Percentiles rank a stretch among this genome's conserved stretches.
Evolutionary conservation across 768 basidiomycete species (phyloP).

Genomic region (Vararia minispora): DNA sequence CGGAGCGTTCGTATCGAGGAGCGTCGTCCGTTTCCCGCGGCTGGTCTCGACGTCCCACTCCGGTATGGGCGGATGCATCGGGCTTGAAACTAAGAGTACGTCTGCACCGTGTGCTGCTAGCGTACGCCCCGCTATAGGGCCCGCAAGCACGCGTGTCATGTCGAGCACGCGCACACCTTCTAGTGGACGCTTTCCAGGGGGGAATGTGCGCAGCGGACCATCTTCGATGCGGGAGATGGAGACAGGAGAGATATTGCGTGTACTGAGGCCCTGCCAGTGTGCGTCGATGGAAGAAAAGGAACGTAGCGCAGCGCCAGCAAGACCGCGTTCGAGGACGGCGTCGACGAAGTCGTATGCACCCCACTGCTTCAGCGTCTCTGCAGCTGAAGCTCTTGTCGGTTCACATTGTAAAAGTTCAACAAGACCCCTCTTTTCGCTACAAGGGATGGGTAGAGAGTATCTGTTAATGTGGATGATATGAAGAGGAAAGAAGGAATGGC

Average conservation of each 20-base stretch:
- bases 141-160: slow-evolving; percentile 47
- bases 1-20: slow-evolving; percentile 35
- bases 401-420: slow-evolving; percentile 12
- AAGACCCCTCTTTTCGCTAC: slow-evolving; percentile 12
- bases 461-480: too few relatives aligned
- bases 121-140: slow-evolving; percentile 43
- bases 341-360: slow-evolving; percentile 10
- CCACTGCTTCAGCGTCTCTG: slow-evolving; percentile 7
- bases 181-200: slow-evolving; percentile 24
- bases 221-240: slow-evolving; percentile 33
- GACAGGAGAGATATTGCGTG: slow-evolving; percentile 31
- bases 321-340: slow-evolving; percentile 6
- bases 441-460: too few relatives aligned
- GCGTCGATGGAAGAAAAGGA: slow-evolving; percentile 38
- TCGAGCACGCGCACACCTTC: slow-evolving; percentile 46
- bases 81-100: slow-evolving; percentile 44
- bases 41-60: slow-evolving; percentile 46
- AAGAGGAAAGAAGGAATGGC: too few relatives aligned
- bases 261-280: slow-evolving; percentile 39
- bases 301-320: slow-evolving; percentile 21
- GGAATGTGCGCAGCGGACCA: slow-evolving; percentile 26
- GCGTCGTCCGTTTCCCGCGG: slow-evolving; percentile 50
- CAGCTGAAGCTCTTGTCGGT: slow-evolving; percentile 6
- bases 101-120: slow-evolving; percentile 49
- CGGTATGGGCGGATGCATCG: slow-evolving; percentile 39